Evolutionary conservation across 331 rosid genomes (phyloP).

Genomic region (Cydonia oblonga): DNA sequence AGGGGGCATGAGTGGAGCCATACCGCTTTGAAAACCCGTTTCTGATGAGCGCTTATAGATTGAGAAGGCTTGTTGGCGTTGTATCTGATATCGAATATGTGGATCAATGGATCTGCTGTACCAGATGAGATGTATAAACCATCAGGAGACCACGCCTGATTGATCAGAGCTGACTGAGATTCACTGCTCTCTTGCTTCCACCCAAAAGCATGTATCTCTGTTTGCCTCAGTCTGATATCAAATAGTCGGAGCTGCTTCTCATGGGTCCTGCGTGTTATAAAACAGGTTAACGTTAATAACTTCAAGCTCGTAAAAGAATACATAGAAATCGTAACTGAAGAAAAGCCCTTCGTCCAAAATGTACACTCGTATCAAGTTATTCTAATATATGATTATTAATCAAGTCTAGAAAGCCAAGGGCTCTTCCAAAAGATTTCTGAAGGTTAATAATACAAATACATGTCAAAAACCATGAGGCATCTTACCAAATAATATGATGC

Average conservation of each 20-base stretch:
- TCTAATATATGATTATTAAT: too few species aligned
- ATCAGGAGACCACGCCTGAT: constrained; percentile 97
- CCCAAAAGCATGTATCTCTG: constrained; percentile 84
- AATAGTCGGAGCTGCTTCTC: constrained; percentile 84
- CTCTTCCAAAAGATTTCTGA: not conserved
- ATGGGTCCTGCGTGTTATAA: constrained; percentile 47
- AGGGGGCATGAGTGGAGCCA: constrained; percentile 75
- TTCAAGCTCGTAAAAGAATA: not conserved
- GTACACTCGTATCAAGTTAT: not conserved
- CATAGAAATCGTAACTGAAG: not conserved
- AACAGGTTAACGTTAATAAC: not conserved
- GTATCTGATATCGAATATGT: constrained; percentile 80
- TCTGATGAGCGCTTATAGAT: constrained; percentile 72
- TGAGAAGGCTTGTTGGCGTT: constrained; percentile 62
- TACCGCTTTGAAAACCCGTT: constrained; percentile 79
- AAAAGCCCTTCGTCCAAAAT: not conserved
- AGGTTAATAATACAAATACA: not conserved
- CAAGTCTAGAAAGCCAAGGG: not conserved
- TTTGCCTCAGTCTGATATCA: constrained; percentile 72
- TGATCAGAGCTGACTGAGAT: constrained; percentile 89
- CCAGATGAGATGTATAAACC: constrained; percentile 80
- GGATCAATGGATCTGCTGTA: constrained; percentile 82
- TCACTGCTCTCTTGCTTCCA: constrained; percentile 99
- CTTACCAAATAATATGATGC: not conserved
- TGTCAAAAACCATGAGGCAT: not conserved